phyloP scores from a whole-genome alignment of 805 yeast genomes.

The Barnettozyma sp. region DNA sequence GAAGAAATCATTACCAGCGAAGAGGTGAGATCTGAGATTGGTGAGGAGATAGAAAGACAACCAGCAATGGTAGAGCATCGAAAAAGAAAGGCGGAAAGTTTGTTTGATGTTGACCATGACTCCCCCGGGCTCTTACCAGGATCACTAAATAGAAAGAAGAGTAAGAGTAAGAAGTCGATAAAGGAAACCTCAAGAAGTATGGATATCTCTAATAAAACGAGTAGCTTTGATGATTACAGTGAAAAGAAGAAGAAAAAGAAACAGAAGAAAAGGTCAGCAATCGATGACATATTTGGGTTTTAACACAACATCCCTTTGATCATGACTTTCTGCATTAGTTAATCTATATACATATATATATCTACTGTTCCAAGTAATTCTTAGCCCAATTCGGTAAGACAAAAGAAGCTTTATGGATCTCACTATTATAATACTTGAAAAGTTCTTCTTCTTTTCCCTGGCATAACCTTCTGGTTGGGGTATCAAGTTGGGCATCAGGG shows the following conservation, averaged over 20 bases:
- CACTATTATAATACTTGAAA: slow-evolving; percentile 58
- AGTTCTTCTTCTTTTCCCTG: slow-evolving; percentile 39
- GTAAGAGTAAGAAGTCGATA: neutral
- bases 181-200: too few relatives aligned
- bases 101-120: too few relatives aligned
- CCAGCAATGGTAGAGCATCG: too few relatives aligned
- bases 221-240: too few relatives aligned
- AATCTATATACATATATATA: too few relatives aligned
- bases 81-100: neutral
- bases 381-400: slow-evolving; percentile 78
- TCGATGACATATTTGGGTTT: slow-evolving; percentile 64
- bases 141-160: neutral
- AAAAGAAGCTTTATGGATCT: slow-evolving; percentile 66
- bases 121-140: too few relatives aligned
- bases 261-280: slow-evolving; percentile 38
- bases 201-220: too few relatives aligned
- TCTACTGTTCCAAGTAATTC: slow-evolving; percentile 20
- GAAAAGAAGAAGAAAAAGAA: slow-evolving; percentile 8
- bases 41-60: slow-evolving; percentile 23
- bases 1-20: neutral
- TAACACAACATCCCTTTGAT: neutral
- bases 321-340: neutral
- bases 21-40: slow-evolving; percentile 19
- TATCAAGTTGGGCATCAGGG: slow-evolving; percentile 34
- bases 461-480: slow-evolving; percentile 44